Evolutionary conservation across 257 asterid species (phyloP).

Genomic region (Fraxinus cuspidata): DNA sequence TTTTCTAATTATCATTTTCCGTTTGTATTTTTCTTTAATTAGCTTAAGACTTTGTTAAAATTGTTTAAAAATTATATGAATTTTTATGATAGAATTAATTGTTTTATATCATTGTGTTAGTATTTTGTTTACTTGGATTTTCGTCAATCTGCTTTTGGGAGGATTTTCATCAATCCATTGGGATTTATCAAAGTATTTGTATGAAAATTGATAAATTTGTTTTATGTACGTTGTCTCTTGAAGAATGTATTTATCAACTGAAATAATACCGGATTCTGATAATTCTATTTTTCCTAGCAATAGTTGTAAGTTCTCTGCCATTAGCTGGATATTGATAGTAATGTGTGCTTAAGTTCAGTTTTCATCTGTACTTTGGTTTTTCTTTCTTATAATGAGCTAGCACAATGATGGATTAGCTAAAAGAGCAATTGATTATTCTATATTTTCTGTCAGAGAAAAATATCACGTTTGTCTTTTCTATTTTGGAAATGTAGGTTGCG

Average conservation of each 20-base stretch:
- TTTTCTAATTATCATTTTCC: not conserved
- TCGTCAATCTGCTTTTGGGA: not conserved
- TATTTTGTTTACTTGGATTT: constrained; percentile 6
- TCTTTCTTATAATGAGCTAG: not conserved
- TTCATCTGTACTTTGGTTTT: not conserved
- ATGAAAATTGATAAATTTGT: not conserved
- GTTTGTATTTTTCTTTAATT: not conserved
- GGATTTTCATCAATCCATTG: not conserved
- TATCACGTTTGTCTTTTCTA: constrained; percentile 20
- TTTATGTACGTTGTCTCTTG: not conserved
- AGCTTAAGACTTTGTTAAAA: not conserved
- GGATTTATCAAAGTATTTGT: not conserved
- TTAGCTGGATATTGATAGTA: not conserved
- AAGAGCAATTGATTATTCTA: not conserved
- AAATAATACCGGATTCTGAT: not conserved
- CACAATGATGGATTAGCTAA: not conserved
- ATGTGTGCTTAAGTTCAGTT: not conserved
- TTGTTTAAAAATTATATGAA: not conserved
- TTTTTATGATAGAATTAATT: constrained; percentile 21
- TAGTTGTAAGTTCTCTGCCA: not conserved
- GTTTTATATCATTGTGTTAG: not conserved
- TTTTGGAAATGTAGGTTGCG: constrained; percentile 64
- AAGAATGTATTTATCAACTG: not conserved
- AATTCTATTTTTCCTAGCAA: not conserved
- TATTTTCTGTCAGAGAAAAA: not conserved